Evolutionary conservation across 805 yeast species (phyloP).

Genomic region (Candida wancherniae): DNA sequence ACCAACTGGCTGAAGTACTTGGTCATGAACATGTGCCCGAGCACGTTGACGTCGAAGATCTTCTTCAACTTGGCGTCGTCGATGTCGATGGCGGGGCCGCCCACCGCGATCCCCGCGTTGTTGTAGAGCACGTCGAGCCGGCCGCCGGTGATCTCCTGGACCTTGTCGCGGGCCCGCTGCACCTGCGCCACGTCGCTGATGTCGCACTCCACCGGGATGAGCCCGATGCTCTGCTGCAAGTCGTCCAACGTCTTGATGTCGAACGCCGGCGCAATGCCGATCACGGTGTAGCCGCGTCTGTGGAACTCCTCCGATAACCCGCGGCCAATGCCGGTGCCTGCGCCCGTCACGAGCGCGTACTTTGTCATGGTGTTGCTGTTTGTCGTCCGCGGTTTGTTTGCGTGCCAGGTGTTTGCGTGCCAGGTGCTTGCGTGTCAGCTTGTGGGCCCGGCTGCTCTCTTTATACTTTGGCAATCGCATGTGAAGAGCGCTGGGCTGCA

Average conservation of each 20-base stretch:
- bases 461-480: too few species aligned
- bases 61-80: conserved; percentile 20
- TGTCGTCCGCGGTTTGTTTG: too few species aligned
- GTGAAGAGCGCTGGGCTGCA: too few species aligned
- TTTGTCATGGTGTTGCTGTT: too few species aligned
- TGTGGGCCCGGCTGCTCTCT: too few species aligned
- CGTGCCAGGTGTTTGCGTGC: too few species aligned
- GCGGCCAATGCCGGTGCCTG: conserved; percentile 16
- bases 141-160: conserved; percentile 24
- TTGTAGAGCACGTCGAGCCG: conserved; percentile 35
- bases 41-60: conserved; percentile 31
- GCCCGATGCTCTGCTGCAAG: conserved; percentile 21
- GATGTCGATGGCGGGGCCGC: conserved; percentile 31
- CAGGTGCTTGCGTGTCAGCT: too few species aligned
- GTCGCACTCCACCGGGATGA: conserved; percentile 29
- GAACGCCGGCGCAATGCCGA: conserved; percentile 30
- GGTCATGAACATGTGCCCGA: conserved; percentile 35
- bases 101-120: conserved; percentile 36
- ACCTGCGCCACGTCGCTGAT: conserved; percentile 22
- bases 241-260: conserved; percentile 23
- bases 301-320: conserved; percentile 12
- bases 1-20: conserved; percentile 28
- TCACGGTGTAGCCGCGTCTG: conserved; percentile 34
- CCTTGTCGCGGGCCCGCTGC: conserved; percentile 19
- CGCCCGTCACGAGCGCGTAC: conserved; percentile 17